phyloP scores from a whole-genome alignment of 2,329 filamentous ascomycete genomes.

The Penicillium hesseltinei region DNA sequence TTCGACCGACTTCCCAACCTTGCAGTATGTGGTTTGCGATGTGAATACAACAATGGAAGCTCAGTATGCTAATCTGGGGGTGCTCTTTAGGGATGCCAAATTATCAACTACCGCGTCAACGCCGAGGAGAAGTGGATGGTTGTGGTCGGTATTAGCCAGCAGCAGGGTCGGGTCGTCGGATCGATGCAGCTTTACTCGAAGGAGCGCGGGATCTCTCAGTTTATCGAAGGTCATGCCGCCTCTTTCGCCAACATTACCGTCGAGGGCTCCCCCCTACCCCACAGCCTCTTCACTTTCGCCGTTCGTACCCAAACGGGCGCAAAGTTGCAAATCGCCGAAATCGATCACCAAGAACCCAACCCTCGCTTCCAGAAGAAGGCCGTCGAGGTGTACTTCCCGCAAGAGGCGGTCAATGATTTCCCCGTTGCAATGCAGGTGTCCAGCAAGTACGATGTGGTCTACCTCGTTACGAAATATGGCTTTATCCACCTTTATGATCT shows the following conservation, averaged over 20 bases:
- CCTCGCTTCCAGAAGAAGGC: conserved; percentile 91
- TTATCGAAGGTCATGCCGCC: conserved; percentile 95
- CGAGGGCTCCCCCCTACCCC: conserved; percentile 84
- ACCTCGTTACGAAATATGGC: conserved; percentile 97
- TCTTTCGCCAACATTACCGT: conserved; percentile 87
- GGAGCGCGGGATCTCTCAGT: conserved; percentile 93
- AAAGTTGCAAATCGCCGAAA: conserved; percentile 96
- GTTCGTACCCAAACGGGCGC: conserved; percentile 85
- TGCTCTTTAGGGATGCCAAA: conserved; percentile 77
- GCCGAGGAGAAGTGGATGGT: conserved; percentile 98
- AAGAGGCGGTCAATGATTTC: conserved; percentile 94
- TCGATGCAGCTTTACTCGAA: conserved; percentile 97
- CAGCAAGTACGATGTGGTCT: conserved; percentile 92
- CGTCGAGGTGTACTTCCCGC: conserved; percentile 95
- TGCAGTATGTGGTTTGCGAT: conserved; percentile 56
- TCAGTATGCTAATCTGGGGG: conserved; percentile 4
- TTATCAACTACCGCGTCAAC: conserved; percentile 98
- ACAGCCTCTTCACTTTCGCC: conserved; percentile 95
- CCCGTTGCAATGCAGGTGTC: conserved; percentile 97
- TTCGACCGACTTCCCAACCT: conserved; percentile 95
- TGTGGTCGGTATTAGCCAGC: conserved; percentile 90
- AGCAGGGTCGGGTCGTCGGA: conserved; percentile 88
- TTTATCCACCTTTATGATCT: conserved; percentile 99
- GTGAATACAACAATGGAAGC: neutral
- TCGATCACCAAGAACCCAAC: conserved; percentile 88